Evolutionary conservation across 768 basidiomycete species (phyloP).

Genomic region (Lepiota brunneoincarnata): DNA sequence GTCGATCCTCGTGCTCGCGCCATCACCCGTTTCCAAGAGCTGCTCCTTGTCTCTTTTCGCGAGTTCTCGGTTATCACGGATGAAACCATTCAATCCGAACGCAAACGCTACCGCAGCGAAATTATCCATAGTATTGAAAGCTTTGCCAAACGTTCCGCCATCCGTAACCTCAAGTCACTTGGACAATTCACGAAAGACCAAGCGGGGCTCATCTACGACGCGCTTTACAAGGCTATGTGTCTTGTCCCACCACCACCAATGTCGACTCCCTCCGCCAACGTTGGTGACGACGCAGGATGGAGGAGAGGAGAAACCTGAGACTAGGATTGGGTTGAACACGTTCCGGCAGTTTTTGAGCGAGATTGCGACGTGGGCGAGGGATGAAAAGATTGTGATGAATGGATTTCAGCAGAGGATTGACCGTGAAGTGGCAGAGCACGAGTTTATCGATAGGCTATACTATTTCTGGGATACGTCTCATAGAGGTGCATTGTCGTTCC

Average conservation of each 20-base stretch:
- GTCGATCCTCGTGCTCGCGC: constrained; percentile 85
- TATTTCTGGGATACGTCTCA: constrained; percentile 89
- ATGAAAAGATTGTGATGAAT: constrained; percentile 90
- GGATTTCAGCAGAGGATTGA: constrained; percentile 92
- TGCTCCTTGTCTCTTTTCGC: constrained; percentile 93
- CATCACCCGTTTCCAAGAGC: constrained; percentile 96
- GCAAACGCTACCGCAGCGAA: constrained; percentile 81
- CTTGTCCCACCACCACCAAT: constrained; percentile 65
- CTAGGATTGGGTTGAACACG: constrained; percentile 79
- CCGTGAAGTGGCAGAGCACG: constrained; percentile 91
- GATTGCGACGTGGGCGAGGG: constrained; percentile 92
- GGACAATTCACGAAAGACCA: constrained; percentile 87
- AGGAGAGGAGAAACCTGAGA: constrained; percentile 71
- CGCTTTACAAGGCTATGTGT: constrained; percentile 82
- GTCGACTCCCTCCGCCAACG: constrained; percentile 43
- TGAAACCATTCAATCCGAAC: constrained; percentile 86
- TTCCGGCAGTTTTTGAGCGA: constrained; percentile 91
- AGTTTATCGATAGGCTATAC: constrained; percentile 91
- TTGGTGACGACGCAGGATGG: constrained; percentile 57
- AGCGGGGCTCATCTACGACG: constrained; percentile 88
- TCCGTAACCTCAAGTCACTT: constrained; percentile 80
- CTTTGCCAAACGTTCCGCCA: constrained; percentile 88
- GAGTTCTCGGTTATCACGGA: constrained; percentile 97
- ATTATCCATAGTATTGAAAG: constrained; percentile 91
- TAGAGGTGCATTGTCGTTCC: constrained; percentile 84